Base-by-base conservation (phyloP, 768 basidiomycete species). In the Lentinula boryana region DNA sequence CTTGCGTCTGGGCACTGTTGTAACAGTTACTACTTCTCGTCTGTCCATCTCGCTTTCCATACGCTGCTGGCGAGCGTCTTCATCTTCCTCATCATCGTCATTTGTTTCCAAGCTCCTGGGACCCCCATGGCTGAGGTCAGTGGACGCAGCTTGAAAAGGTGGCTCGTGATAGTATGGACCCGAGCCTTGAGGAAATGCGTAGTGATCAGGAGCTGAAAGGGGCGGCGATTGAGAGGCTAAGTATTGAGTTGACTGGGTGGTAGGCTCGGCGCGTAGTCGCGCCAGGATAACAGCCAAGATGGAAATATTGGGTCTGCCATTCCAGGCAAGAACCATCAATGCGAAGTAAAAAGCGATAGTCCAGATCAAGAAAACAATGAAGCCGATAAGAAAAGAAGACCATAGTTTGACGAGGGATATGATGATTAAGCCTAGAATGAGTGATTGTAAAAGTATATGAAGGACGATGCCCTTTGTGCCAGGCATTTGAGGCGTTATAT, bases 11-110 rank as follows among this genome's bases (percentile, higher is more conserved):
- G 91, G 91, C 12, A 85, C 81, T 46, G 84, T 79, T 5, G 85
- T 86, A 63, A 93, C 83, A 67, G 93, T 90, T n/a, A 88, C 88
- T 33, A 93, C 89, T 64, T 93, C 89, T 53, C 91, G 82, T 65
- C 90, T 78, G 41, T 79, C 84, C 81, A 93, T 89, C 71, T 93
- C 91, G 60, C 88, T 86, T 69, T 93, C 91, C 36, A 92, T 91
- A 65, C 83, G 78, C 62, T 84, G 79, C 69, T 91, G 90, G 62
- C 85, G 78, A 12, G 84, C 80, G 53, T 87, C 84, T 64, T 92
- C 90, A 64, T 92, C 90, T 59, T 88, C 76, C 51, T 88, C 86
- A 18, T 89, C 86, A 9, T 83, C 78, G 10, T 82, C 82, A 57
- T 85, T 87, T 6, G 78, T 79, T 36, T 83, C 84, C 52, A 75